Percentiles rank a stretch among this genome's conserved stretches.
These are phyloP conservation scores for Eimeria praecox DNA, from an alignment of 169 alveolate genomes.

Conservation along the genomic window DNA sequence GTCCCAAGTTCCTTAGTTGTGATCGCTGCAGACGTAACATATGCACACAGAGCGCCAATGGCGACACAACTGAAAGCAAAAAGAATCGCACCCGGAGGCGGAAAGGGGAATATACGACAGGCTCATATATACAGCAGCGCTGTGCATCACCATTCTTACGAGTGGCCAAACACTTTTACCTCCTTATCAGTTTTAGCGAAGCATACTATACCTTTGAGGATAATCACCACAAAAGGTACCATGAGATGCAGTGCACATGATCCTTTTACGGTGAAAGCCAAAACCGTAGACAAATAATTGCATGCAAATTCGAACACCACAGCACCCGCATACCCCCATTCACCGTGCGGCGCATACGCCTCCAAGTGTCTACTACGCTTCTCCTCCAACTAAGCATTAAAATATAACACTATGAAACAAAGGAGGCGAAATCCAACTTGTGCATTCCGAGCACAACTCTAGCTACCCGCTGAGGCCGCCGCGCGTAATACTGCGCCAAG, in stretches of 20 bases:
- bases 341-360: slow-evolving; percentile 15
- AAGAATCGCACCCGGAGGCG: neutral
- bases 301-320: neutral
- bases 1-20: slow-evolving; percentile 98
- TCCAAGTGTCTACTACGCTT: neutral
- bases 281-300: neutral
- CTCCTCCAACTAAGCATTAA: neutral
- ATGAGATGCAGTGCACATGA: neutral
- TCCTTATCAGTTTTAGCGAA: neutral
- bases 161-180: neutral
- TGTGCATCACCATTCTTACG: neutral
- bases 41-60: neutral
- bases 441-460: neutral
- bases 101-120: neutral
- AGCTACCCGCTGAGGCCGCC: slow-evolving; percentile 47
- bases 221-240: neutral
- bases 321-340: neutral
- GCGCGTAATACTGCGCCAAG: neutral
- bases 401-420: neutral
- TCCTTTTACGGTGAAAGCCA: neutral
- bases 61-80: neutral
- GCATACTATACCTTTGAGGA: neutral
- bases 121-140: neutral
- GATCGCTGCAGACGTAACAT: slow-evolving; percentile 89
- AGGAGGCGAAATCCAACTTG: neutral